Base-by-base conservation (phyloP, 1,284 basidiomycete genomes). In the Ustilago nuda region DNA sequence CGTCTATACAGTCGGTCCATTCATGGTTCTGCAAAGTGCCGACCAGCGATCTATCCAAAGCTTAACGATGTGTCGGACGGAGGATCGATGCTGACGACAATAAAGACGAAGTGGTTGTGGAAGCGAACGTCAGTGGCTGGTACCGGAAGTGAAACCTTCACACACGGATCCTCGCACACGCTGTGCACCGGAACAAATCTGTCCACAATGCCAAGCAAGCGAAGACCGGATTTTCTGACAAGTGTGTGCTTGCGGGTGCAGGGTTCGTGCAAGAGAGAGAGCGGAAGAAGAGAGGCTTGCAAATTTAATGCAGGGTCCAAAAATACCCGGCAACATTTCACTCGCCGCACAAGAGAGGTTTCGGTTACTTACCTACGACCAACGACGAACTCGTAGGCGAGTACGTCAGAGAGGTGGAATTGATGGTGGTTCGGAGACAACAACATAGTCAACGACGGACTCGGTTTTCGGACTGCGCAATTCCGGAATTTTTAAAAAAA, bases 281-380 rank as follows among this genome's bases (percentile, higher is more conserved):
- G 36, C 54, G 54, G 37, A 43, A 48, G 30, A 37, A 35, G 27
- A 37, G 54, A 66, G 52, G 56, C 63, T 59, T 59, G 63, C 56
- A 48, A 55, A 59, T 65, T 53, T 59, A 36, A 67, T 61, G 65
- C 58, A 67, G 65, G 65, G 65, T 66, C 65, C 63, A 59, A 50
- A 36, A 50, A 30, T 50, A 12, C 48, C 48, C 5, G 23, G 23
- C 48, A 30, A 39, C 48, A 50, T 50, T 50, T 32, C 48, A 50
- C 48, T 15, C 27, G 41, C 41, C 7, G 30, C 55, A n/a, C 11
- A n/a, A 7, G 23, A 27, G 23, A 27, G 23, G 23, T 27, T 27
- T 27, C 23, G 23, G 23, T 27, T 27, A 27, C 23, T 27, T 27
- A 27, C 2, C 23, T 27, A 27, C 23, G 23, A 23, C 23, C 23